Percentiles rank a stretch among this genome's conserved stretches.
Evolutionary conservation across 345 rosid species (phyloP).

Genomic region (Boechera retrofracta): DNA sequence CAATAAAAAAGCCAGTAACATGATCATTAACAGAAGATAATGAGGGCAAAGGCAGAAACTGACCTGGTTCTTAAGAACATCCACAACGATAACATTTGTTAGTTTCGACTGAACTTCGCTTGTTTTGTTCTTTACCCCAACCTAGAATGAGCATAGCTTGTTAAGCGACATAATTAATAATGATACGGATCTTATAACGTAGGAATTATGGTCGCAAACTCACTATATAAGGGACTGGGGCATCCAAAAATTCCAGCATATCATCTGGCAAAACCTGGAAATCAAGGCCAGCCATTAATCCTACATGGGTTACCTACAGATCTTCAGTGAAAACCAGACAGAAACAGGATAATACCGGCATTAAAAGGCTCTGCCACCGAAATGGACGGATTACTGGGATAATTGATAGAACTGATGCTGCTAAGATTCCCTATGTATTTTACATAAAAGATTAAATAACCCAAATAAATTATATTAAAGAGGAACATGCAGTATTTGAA

Average conservation of each 20-base stretch:
- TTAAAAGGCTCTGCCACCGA: slow-evolving; percentile 94
- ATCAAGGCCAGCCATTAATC: slow-evolving; percentile 32
- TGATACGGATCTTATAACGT: background rate
- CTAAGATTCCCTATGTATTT: slow-evolving; percentile 72
- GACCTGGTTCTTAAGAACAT: slow-evolving; percentile 47
- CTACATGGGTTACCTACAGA: background rate
- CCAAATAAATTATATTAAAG: background rate
- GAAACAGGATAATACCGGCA: slow-evolving; percentile 66
- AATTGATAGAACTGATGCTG: slow-evolving; percentile 78
- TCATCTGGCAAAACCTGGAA: slow-evolving; percentile 92
- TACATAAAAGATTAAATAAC: slow-evolving; percentile 15
- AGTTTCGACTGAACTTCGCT: slow-evolving; percentile 49
- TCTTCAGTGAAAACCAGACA: background rate
- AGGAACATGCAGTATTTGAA: background rate
- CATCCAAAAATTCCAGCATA: slow-evolving; percentile 96
- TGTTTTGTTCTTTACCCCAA: slow-evolving; percentile 91
- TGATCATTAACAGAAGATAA: slow-evolving; percentile 9
- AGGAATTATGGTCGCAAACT: slow-evolving; percentile 47
- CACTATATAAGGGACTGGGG: slow-evolving; percentile 94
- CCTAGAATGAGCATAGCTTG: slow-evolving; percentile 51
- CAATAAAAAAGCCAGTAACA: background rate
- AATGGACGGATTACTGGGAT: slow-evolving; percentile 86
- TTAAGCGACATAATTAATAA: slow-evolving; percentile 7
- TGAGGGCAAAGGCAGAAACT: slow-evolving; percentile 21
- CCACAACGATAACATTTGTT: slow-evolving; percentile 47